Conservation (phyloP, 2,329 filamentous ascomycete species). For the Microascus cirrosus region DNA sequence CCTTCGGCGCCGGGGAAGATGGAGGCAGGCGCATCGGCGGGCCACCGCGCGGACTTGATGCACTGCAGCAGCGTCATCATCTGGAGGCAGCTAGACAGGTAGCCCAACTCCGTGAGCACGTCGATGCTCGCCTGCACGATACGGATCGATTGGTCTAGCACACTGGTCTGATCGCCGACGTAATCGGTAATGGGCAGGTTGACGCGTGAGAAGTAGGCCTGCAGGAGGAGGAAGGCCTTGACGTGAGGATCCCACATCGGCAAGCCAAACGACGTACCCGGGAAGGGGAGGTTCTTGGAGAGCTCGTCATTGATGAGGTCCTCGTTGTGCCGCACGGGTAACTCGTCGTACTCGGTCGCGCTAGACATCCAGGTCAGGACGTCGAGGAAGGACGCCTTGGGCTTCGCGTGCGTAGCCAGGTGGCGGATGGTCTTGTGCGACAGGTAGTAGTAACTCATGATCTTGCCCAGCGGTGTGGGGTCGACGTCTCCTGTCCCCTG, state of each 20-base stretch:
- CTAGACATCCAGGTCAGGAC: constrained; percentile 85
- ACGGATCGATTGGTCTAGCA: constrained; percentile 92
- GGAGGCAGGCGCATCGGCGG: constrained; percentile 64
- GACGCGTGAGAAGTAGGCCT: constrained; percentile 89
- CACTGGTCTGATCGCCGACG: constrained; percentile 81
- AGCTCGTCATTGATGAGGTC: constrained; percentile 92
- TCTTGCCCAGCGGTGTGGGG: constrained; percentile 84
- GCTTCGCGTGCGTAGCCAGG: constrained; percentile 65
- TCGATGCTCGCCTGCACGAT: constrained; percentile 94
- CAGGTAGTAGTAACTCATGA: constrained; percentile 99
- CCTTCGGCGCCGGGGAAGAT: constrained; percentile 59
- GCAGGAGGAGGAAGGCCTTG: constrained; percentile 86
- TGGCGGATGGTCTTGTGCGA: constrained; percentile 90
- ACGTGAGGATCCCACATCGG: constrained; percentile 99
- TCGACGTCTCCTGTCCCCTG: constrained; percentile 84
- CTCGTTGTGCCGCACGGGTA: constrained; percentile 95
- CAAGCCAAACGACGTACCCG: constrained; percentile 50
- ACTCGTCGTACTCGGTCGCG: constrained; percentile 92
- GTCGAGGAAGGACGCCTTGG: constrained; percentile 66
- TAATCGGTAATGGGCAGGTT: constrained; percentile 94
- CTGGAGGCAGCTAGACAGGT: constrained; percentile 62
- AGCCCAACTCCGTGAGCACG: constrained; percentile 80
- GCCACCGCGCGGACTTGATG: constrained; percentile 90
- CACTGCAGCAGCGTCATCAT: constrained; percentile 84
- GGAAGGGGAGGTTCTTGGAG: constrained; percentile 64